A percentile compares a stretch with the other conserved stretches of the same genome.
phyloP scores from a whole-genome alignment of 148 eudicot species.

The Fagopyrum tataricum region DNA sequence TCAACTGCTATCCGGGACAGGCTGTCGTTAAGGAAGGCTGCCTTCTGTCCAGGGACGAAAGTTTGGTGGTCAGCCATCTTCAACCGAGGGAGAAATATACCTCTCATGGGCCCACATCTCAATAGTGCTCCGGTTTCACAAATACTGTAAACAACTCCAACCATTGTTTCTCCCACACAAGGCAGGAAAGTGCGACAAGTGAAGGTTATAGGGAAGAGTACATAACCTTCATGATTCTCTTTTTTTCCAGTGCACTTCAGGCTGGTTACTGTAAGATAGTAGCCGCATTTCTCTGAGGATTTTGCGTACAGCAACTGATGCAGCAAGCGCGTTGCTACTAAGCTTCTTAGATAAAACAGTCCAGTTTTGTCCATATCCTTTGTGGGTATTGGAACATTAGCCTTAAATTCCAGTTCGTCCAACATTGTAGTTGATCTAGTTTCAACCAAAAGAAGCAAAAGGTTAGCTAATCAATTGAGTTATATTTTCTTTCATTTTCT shows the following conservation, averaged over 20 bases:
- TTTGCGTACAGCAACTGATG: constrained; percentile 20
- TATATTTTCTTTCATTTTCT: background rate
- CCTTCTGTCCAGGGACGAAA: background rate
- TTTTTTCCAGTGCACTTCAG: no score
- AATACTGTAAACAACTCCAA: constrained; percentile 29
- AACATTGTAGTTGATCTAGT: constrained; percentile 22
- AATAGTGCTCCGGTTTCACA: constrained; percentile 26
- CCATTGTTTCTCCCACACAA: constrained; percentile 35
- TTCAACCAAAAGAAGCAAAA: background rate
- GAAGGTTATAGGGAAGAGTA: no score
- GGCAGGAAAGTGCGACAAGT: constrained; percentile 35
- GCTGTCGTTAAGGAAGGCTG: constrained; percentile 21
- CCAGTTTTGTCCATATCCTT: constrained; percentile 15
- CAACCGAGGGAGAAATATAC: constrained; percentile 23
- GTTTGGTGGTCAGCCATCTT: constrained; percentile 28
- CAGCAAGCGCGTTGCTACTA: constrained; percentile 21
- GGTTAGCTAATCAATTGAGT: constrained; percentile 1
- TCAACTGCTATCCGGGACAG: constrained; percentile 33
- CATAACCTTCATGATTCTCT: no score
- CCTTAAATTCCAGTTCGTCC: constrained; percentile 13
- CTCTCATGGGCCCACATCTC: constrained; percentile 34
- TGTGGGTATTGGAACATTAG: constrained; percentile 7
- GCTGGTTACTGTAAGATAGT: constrained; percentile 39
- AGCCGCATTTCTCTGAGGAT: constrained; percentile 28
- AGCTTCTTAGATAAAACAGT: constrained; percentile 15